phyloP scores from a whole-genome alignment of 2,329 filamentous ascomycete species.

The Calonectria pteridis region DNA sequence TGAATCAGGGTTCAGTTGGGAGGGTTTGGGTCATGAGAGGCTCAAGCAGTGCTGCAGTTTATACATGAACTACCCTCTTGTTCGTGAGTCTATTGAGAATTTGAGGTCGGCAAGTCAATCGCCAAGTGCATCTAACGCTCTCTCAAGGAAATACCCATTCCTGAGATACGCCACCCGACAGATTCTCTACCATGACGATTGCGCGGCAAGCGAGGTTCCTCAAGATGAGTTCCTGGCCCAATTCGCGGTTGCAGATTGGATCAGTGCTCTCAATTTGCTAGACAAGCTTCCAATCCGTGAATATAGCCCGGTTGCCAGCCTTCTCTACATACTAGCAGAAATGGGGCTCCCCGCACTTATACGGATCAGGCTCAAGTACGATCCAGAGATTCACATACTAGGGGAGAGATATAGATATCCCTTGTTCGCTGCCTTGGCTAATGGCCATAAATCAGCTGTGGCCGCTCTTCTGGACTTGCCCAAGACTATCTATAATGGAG shows the following conservation, averaged over 20 bases:
- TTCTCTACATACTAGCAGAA: slow-evolving; percentile 54
- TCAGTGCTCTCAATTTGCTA: slow-evolving; percentile 48
- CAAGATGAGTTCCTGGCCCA: slow-evolving; percentile 48
- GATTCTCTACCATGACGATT: slow-evolving; percentile 56
- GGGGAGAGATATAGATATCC: slow-evolving; percentile 48
- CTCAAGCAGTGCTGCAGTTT: slow-evolving; percentile 58
- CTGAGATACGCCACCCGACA: slow-evolving; percentile 58
- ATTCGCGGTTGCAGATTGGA: slow-evolving; percentile 48
- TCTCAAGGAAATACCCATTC: slow-evolving; percentile 53
- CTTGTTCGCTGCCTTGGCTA: slow-evolving; percentile 52
- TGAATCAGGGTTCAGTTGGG: slow-evolving; percentile 47
- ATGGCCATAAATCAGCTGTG: slow-evolving; percentile 44
- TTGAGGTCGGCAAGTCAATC: background rate
- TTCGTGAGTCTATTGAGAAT: background rate
- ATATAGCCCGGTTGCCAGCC: slow-evolving; percentile 42
- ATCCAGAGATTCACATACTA: slow-evolving; percentile 25
- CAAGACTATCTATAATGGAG: slow-evolving; percentile 18
- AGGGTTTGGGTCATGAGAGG: slow-evolving; percentile 54
- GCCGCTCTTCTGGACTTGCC: slow-evolving; percentile 34
- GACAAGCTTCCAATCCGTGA: slow-evolving; percentile 40
- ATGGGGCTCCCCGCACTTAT: slow-evolving; percentile 45
- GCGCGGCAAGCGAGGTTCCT: slow-evolving; percentile 43
- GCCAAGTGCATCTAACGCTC: background rate
- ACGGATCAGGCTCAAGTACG: slow-evolving; percentile 36
- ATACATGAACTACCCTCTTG: slow-evolving; percentile 50